Conservation (phyloP, 768 basidiomycete species). For the Amanita rubescens region DNA sequence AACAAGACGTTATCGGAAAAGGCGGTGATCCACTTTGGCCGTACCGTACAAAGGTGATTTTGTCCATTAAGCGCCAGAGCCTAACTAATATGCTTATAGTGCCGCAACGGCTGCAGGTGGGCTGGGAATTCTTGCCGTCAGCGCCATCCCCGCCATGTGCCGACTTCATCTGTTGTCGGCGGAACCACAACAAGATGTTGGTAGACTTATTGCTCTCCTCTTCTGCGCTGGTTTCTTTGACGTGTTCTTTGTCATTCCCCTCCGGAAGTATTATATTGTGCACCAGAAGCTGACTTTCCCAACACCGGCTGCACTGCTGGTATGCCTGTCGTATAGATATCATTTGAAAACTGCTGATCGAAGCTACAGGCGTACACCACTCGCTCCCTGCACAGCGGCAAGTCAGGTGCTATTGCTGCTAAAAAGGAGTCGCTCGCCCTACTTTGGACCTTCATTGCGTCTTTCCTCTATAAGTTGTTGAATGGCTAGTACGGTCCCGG, state of each 20-base stretch:
- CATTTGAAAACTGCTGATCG: not conserved
- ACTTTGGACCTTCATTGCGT: conserved; percentile 34
- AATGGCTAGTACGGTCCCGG: conserved; percentile 55
- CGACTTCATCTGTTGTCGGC: conserved; percentile 39
- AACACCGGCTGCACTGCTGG: conserved; percentile 57
- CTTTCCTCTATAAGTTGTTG: conserved; percentile 47
- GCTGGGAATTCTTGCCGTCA: conserved; percentile 51
- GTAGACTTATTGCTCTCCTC: conserved; percentile 48
- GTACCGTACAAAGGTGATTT: conserved; percentile 47
- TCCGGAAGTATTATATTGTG: conserved; percentile 55
- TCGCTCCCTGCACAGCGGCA: conserved; percentile 48
- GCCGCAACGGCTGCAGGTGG: conserved; percentile 54
- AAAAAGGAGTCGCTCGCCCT: conserved; percentile 50
- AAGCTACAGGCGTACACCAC: conserved; percentile 48
- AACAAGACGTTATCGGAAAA: too few relatives aligned
- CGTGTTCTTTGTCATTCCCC: conserved; percentile 59
- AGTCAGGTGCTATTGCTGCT: conserved; percentile 41
- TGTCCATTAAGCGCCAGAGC: not conserved
- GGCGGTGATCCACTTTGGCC: too few relatives aligned
- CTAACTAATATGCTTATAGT: conserved; percentile 16
- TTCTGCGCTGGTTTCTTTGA: conserved; percentile 51
- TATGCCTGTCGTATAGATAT: conserved; percentile 18
- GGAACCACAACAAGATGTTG: conserved; percentile 43
- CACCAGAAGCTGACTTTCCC: conserved; percentile 59
- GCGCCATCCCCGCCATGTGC: conserved; percentile 55